phyloP scores from a whole-genome alignment of 2,329 filamentous ascomycete genomes.

The Hypoxylon sp. region DNA sequence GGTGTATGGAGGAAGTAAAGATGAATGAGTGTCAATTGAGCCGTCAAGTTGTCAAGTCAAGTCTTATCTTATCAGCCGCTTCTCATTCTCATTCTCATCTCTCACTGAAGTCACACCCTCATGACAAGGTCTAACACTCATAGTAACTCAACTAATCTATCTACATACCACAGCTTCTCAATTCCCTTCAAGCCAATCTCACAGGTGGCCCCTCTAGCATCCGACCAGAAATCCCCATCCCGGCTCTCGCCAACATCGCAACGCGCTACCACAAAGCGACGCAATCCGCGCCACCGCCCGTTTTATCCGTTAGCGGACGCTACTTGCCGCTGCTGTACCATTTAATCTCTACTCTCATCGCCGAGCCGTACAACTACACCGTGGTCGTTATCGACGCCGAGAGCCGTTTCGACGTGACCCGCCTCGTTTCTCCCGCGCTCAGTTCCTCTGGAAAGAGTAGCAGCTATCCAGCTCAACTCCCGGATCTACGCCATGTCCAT shows the following conservation, averaged over 20 bases:
- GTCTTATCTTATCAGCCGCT: slow-evolving; percentile 52
- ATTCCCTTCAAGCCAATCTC: slow-evolving; percentile 39
- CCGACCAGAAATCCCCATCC: slow-evolving; percentile 56
- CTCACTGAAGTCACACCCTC: slow-evolving; percentile 14
- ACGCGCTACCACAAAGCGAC: slow-evolving; percentile 64
- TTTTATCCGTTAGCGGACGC: slow-evolving; percentile 67
- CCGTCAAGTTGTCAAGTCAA: slow-evolving; percentile 4
- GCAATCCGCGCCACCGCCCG: slow-evolving; percentile 58
- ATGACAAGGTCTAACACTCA: slow-evolving; percentile 8
- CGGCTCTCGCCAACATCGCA: slow-evolving; percentile 63
- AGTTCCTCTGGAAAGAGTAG: slow-evolving; percentile 30
- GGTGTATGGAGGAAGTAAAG: slow-evolving; percentile 16
- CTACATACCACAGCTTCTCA: slow-evolving; percentile 44
- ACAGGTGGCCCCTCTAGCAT: slow-evolving; percentile 32
- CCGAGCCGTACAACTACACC: slow-evolving; percentile 62
- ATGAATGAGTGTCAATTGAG: slow-evolving; percentile 21
- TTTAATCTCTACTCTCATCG: slow-evolving; percentile 67
- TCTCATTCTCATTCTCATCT: slow-evolving; percentile 15
- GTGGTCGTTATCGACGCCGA: slow-evolving; percentile 70
- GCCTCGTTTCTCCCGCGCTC: slow-evolving; percentile 52
- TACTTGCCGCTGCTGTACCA: slow-evolving; percentile 70
- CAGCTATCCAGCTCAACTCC: slow-evolving; percentile 43
- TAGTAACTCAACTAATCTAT: slow-evolving; percentile 24
- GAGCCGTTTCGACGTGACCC: slow-evolving; percentile 67
- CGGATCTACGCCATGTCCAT: slow-evolving; percentile 66